phyloP scores from a whole-genome alignment of 2,329 filamentous ascomycete species.

The Neonectria faginata region DNA sequence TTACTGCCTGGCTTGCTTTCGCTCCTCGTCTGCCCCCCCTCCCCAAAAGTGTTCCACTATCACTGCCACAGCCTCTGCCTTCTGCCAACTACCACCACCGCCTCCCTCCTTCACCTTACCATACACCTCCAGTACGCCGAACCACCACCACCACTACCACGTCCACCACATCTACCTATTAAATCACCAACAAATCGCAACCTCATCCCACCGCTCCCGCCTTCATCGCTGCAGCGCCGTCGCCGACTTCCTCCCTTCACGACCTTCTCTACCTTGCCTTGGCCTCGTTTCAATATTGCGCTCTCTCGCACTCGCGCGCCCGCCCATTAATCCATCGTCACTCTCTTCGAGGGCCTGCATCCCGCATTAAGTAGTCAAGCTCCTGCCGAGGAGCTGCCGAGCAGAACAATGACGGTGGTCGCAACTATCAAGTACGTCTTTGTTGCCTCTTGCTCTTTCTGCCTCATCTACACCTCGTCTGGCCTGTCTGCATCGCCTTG shows the following conservation, averaged over 20 bases:
- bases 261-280: constrained; percentile 31
- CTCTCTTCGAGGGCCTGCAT: constrained; percentile 40
- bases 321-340: constrained; percentile 41
- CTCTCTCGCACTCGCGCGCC: constrained; percentile 36
- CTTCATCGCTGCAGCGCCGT: constrained; percentile 6
- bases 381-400: constrained; percentile 54
- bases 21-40: constrained; percentile 13
- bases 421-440: constrained; percentile 72
- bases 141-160: no score
- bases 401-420: constrained; percentile 67
- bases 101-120: constrained; percentile 30
- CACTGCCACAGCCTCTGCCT: constrained; percentile 25
- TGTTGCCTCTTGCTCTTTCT: constrained; percentile 13
- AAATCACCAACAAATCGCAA: constrained; percentile 5
- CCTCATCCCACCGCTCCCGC: constrained; percentile 16
- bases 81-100: constrained; percentile 26
- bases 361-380: constrained; percentile 43
- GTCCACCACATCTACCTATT: constrained; percentile 5
- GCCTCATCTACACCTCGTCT: constrained; percentile 20
- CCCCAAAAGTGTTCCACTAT: constrained; percentile 18
- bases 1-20: constrained; percentile 2
- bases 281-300: constrained; percentile 10
- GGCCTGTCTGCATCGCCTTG: constrained; percentile 11
- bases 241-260: constrained; percentile 31
- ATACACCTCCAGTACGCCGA: constrained; percentile 26